These are phyloP conservation scores for Ceriops decandra DNA, from an alignment of 345 rosid species.

Conservation along the genomic window DNA sequence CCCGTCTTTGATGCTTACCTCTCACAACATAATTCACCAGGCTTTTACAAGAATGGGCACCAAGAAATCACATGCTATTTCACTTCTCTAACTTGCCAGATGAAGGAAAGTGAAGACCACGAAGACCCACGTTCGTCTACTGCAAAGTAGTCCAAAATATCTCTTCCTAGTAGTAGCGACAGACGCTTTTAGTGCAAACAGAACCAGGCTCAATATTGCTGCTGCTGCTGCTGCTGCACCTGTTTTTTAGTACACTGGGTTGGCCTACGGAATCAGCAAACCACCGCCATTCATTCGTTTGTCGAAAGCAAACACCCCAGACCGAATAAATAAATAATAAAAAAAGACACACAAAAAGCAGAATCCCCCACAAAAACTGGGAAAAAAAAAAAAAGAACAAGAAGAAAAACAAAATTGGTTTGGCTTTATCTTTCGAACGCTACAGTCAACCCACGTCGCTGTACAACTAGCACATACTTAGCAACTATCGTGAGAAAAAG, in stretches of 20 bases:
- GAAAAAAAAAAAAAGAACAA: too few species aligned
- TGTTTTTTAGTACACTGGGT: not conserved
- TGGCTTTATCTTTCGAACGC: constrained; percentile 2
- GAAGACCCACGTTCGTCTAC: not conserved
- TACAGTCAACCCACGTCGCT: constrained; percentile 27
- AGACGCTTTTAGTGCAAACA: not conserved
- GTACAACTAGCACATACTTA: not conserved
- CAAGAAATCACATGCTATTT: constrained; percentile 12
- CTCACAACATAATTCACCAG: constrained; percentile 11
- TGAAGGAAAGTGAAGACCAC: not conserved
- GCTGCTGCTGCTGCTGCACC: not conserved
- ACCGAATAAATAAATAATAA: not conserved
- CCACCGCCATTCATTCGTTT: constrained; percentile 16
- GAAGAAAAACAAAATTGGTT: too few species aligned
- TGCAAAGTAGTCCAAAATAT: not conserved
- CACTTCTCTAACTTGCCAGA: not conserved
- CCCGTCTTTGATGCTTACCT: constrained; percentile 9
- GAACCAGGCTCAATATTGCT: not conserved
- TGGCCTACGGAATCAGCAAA: constrained; percentile 6
- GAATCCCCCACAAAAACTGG: not conserved
- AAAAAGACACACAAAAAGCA: constrained; percentile 9
- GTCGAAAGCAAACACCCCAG: constrained; percentile 12
- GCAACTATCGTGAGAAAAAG: not conserved
- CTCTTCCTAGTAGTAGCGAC: not conserved
- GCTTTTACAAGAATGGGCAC: constrained; percentile 16